A percentile compares a stretch with the other conserved stretches of the same genome.
phyloP scores from a whole-genome alignment of 2,329 filamentous ascomycete genomes.

The Corynespora cassiicola region DNA sequence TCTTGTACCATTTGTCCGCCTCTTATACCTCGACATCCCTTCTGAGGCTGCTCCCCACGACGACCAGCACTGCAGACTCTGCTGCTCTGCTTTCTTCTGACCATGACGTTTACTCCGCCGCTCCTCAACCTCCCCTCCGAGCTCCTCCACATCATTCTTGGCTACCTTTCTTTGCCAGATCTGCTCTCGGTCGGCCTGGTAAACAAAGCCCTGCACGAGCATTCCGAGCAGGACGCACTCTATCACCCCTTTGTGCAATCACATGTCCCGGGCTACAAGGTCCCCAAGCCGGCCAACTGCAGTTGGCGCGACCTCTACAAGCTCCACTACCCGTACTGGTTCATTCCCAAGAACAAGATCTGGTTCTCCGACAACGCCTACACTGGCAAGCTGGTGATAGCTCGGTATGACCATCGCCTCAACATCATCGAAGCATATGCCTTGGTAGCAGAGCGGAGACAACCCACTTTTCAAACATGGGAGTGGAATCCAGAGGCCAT shows the following conservation, averaged over 20 bases:
- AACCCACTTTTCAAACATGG: constrained; percentile 68
- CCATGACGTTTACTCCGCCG: too few relatives aligned
- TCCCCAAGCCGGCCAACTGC: constrained; percentile 59
- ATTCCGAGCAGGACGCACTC: constrained; percentile 69
- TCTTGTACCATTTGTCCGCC: constrained; percentile 5
- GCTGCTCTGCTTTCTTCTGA: too few relatives aligned
- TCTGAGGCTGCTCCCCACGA: too few relatives aligned
- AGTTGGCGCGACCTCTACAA: constrained; percentile 76
- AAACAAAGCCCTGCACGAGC: constrained; percentile 65
- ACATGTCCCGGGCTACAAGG: constrained; percentile 61
- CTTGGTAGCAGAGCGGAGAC: constrained; percentile 69
- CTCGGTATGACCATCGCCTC: constrained; percentile 75
- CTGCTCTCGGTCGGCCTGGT: constrained; percentile 66
- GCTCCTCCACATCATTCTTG: constrained; percentile 74
- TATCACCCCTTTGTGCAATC: constrained; percentile 76
- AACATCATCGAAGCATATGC: constrained; percentile 83
- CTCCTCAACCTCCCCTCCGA: constrained; percentile 73
- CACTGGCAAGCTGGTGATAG: constrained; percentile 76
- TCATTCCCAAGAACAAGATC: constrained; percentile 77
- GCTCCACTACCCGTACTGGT: constrained; percentile 83
- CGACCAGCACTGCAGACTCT: too few relatives aligned
- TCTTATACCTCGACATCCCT: constrained; percentile 16
- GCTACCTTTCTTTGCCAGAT: constrained; percentile 68
- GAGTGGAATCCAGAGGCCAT: constrained; percentile 68
- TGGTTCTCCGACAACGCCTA: constrained; percentile 83